Base-by-base conservation (phyloP, 2,329 filamentous ascomycete species). In the Emericellopsis cladophorae region DNA sequence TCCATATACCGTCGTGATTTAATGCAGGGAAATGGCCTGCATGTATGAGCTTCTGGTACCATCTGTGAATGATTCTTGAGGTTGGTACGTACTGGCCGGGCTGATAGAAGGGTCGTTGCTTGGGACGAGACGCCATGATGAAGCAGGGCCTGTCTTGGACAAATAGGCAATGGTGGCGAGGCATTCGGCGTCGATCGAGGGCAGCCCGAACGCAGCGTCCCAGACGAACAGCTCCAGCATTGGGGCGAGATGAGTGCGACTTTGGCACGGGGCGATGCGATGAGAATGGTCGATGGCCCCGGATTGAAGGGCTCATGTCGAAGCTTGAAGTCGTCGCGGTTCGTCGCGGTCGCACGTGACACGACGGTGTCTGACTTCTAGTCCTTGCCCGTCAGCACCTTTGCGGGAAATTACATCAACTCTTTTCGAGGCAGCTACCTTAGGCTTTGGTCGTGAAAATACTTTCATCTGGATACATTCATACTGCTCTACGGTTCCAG, bases 181-280 rank as follows among this genome's bases (percentile, higher is more conserved):
- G 56, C 89, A 96, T 66, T 94, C 85, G 36, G 90, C 71, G 54
- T 96, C 89, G 52, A 96, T 83, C 35, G 92, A 96, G 12, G 90
- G 81, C 36, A 95, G 75, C 33, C 79, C 80, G 59, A 95, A 94
- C 33, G 85, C 89, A 41, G 87, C 81, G 39, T 89, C 89, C 82
- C 89, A 94, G 54, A 95, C 74, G 62, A 95, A 84, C 45, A 98
- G 75, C 63, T 90, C 76, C 39, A 64, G 47, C 60, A 63, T 64
- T 39, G 23, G 37, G 29, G 23, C n/a, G 18, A 21, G 14, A 16
- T 21, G 26, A 12, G 26, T 29, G 12, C 9, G 26, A 29, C 8
- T 29, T 12, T 9, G 26, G 26, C 26, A 12, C 26, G 26, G 26
- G 26, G 12, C 26, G 7, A 29, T 9, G 6, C 26, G 26, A 21